Evolutionary conservation across 768 basidiomycete genomes (phyloP), one percentile per base, ranked within the genome.

Genomic region (Cystobasidium onofrii): DNA sequence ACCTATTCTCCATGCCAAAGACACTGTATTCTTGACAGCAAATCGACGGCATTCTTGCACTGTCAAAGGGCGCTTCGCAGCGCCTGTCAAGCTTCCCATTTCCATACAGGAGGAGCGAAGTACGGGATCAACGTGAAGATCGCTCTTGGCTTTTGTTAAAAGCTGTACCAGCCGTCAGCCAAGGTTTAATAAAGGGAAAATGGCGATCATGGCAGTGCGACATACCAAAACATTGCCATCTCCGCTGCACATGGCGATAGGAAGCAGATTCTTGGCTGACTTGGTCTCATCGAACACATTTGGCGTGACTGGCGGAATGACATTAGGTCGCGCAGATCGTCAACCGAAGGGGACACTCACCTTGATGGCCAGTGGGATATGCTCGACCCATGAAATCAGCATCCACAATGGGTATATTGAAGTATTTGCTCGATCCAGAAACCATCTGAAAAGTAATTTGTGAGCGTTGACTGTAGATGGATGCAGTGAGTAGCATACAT

Each of bases 1-100:
- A 10, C 88, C 88, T 25, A 88, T 84, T 57, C 85, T 81, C 88
- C 88, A 88, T 10, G 85, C 85, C 78, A 86, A 83, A 25, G 86
- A 88, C 13, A 86, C 83, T 31, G 85, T 86, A 52, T 84, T 85
- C 1, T 83, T 81, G 18, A 82, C 76, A 65, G 87, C 83, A 41
- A 80, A 83, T 36, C 80, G 76, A 31, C 82, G 78, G 18, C 82
- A 79, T 27, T 84, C 78, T 43, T 78, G 77, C 18, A 81, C 81
- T 1, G 79, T 78, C 2, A 85, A 75, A 3, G 86, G 85, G 6
- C 83, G 79, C 23, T 78, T 80, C 39, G 84, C 85, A 20, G 82
- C 61, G 18, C 85, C 86, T 31, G 84, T 85, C 31, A 81, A 80
- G 0, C 85, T 85, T 6, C 86, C 86, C 84, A 87, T 84, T 75